These are phyloP conservation scores for Trichoderma sp. DNA, from an alignment of 2,329 filamentous ascomycete genomes.

Conservation along the genomic window DNA sequence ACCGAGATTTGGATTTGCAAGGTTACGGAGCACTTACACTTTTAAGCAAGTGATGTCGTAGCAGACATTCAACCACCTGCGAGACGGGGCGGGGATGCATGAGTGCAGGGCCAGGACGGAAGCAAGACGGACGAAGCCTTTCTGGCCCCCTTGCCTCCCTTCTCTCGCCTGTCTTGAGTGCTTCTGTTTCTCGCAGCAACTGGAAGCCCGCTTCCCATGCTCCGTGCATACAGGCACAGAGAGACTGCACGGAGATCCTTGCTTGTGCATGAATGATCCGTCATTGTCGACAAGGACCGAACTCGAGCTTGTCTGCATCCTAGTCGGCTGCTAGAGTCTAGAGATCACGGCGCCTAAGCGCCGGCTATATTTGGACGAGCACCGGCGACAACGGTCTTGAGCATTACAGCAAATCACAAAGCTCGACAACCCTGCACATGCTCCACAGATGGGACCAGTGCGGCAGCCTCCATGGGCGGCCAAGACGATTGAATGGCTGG, in stretches of 20 bases:
- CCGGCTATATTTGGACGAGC: conserved; percentile 34
- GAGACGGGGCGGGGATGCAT: conserved; percentile 5
- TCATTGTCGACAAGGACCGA: conserved; percentile 14
- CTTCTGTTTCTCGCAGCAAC: conserved; percentile 11
- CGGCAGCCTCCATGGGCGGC: conserved; percentile 15
- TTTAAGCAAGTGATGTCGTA: conserved; percentile 7
- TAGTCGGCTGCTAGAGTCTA: neutral
- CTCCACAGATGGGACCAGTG: conserved; percentile 16
- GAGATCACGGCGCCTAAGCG: conserved; percentile 34
- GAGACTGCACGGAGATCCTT: neutral
- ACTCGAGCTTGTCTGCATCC: conserved; percentile 8
- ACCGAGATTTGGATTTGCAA: conserved; percentile 8
- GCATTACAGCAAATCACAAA: conserved; percentile 8
- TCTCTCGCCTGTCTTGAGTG: neutral
- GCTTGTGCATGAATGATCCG: conserved; percentile 14
- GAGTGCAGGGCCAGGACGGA: neutral
- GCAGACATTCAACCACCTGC: neutral
- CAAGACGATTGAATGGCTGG: conserved; percentile 18
- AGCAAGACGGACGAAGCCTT: conserved; percentile 5
- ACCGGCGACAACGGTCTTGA: neutral
- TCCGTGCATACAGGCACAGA: neutral
- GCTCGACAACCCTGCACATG: neutral
- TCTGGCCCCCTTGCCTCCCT: neutral
- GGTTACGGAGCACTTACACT: conserved; percentile 1
- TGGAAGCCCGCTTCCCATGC: conserved; percentile 13